phyloP scores from a whole-genome alignment of 495 filamentous ascomycete species.

The Gamarada debralockiae region DNA sequence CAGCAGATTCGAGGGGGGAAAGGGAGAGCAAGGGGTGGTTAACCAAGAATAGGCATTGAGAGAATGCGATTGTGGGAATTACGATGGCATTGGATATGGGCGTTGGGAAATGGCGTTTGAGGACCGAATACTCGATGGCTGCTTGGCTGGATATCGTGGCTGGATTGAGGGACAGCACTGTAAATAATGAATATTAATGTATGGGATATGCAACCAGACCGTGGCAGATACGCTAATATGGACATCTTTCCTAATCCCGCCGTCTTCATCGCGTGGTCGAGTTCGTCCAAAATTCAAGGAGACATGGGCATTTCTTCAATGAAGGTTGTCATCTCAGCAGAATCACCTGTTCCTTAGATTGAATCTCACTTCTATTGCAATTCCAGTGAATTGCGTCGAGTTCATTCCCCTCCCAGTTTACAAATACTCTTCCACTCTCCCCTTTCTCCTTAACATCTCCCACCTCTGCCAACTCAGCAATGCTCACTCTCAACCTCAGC shows the following conservation, averaged over 20 bases:
- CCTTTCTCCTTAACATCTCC: no score
- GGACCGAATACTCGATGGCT: background rate
- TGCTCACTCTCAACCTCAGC: no score
- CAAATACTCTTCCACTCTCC: no score
- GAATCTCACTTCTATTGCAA: no score
- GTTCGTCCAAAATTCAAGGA: no score
- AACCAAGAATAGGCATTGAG: constrained; percentile 5
- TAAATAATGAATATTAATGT: background rate
- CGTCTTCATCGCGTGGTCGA: no score
- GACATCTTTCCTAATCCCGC: background rate
- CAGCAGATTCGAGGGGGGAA: constrained; percentile 1
- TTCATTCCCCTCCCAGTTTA: no score
- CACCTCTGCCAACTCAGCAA: no score
- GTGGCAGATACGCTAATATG: background rate
- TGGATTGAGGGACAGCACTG: background rate
- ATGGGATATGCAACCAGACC: background rate
- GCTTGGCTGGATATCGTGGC: background rate
- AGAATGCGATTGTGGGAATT: background rate
- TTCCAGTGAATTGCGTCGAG: no score
- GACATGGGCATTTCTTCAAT: no score
- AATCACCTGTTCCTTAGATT: no score
- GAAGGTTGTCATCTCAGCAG: no score
- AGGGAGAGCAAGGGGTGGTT: constrained; percentile 12
- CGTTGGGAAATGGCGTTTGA: background rate
- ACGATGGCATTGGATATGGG: background rate